Evolutionary conservation across 805 yeast genomes (phyloP), one percentile per base, ranked within the genome.

Genomic region (Wickerhamomyces sydowiorum): DNA sequence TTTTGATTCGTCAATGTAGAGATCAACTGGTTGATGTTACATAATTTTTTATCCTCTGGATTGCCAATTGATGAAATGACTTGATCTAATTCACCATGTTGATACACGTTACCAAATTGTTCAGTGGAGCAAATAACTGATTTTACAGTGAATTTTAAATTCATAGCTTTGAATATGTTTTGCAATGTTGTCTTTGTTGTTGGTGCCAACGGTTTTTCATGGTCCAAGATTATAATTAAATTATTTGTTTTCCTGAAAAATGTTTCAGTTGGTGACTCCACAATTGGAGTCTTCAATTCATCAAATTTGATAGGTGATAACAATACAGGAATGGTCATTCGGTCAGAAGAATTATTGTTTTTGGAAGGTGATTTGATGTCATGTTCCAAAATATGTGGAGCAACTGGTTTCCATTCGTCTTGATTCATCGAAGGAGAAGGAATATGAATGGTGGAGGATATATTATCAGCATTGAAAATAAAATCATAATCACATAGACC

Each of bases 401-500:
- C 33, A 18, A 30, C 33, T 7, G 33, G 22, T 30, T 30, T 30
- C 33, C 33, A 30, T 30, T 30, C 18, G 9, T 17, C 5, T 18
- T 12, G 40, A 15, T 44, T 43, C 17, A 41, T 44, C 12, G 49
- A 42, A 3, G 51, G 43, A 5, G 51, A 48, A 2, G 57, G 58
- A 8, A 49, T 15, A n/a, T 55, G 52, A 24, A 65, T 39, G 1
- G 66, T 60, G 2, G 66, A 61, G 3, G 67, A 60, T 21, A 67
- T 45, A 36, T 51, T 55, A 7, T 39, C 30, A 4, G 59, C 54
- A 40, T 58, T 48, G 40, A 66, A 64, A 7, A 45, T 42, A 14
- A 65, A 47, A 5, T 60, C 63, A 36, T 46, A 44, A 41, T 67
- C 64, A 32, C 69, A 56, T 9, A 69, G 39, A 0, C 62, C 72